phyloP scores from a whole-genome alignment of 192 early-diverging fungal genomes.

The Coemansia sp. region DNA sequence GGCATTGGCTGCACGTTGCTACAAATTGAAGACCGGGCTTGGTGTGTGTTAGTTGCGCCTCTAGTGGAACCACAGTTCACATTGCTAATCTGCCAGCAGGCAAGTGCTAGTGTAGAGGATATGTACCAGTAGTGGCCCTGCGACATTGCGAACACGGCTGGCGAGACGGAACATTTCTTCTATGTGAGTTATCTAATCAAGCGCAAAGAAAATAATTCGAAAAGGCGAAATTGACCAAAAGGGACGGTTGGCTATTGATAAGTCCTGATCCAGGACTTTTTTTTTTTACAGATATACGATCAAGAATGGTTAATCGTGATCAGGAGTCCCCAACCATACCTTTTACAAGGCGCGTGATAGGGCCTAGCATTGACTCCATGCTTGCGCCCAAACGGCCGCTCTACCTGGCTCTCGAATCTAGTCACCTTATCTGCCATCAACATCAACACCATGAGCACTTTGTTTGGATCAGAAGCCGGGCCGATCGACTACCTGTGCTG shows the following conservation, averaged over 20 bases:
- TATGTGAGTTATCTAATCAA: background rate
- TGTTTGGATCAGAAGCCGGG: conserved; percentile 13
- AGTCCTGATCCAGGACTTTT: background rate
- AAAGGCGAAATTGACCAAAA: background rate
- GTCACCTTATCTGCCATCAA: background rate
- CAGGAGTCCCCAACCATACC: background rate
- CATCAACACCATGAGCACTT: background rate
- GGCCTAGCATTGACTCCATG: background rate
- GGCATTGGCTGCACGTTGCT: conserved; percentile 25
- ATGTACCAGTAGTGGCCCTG: conserved; percentile 42
- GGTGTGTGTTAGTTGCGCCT: background rate
- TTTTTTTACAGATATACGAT: background rate
- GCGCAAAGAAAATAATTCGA: background rate
- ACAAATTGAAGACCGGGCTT: background rate
- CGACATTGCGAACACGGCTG: conserved; percentile 16
- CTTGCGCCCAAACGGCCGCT: background rate
- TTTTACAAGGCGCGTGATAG: background rate
- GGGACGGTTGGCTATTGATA: background rate
- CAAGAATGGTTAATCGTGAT: background rate
- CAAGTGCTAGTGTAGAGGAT: background rate
- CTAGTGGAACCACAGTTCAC: background rate
- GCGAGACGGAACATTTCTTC: conserved; percentile 39
- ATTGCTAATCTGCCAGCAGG: background rate
- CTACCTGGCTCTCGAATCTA: background rate
- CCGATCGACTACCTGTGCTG: conserved; percentile 33